phyloP scores from a whole-genome alignment of 2,329 filamentous ascomycete genomes.

The Colletotrichum truncatum region DNA sequence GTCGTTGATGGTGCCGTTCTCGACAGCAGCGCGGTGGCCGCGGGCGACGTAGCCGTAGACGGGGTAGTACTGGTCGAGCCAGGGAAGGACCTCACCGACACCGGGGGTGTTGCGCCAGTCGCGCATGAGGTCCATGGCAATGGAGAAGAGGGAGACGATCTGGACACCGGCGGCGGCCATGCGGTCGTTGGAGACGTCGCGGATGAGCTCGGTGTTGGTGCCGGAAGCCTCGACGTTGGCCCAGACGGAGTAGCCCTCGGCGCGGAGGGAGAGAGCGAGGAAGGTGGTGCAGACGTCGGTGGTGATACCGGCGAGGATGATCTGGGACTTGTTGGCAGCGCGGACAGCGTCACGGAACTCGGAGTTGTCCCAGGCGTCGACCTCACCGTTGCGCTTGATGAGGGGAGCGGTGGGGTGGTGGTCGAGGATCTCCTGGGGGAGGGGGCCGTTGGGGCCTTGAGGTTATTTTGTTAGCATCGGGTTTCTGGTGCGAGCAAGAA shows the following conservation, averaged over 20 bases:
- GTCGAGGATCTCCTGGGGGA: slow-evolving; percentile 74
- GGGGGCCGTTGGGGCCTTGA: slow-evolving; percentile 74
- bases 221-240: slow-evolving; percentile 78
- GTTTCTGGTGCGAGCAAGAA: neutral
- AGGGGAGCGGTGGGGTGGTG: slow-evolving; percentile 74
- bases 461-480: neutral
- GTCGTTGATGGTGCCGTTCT: slow-evolving; percentile 66
- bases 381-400: slow-evolving; percentile 75
- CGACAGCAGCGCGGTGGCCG: slow-evolving; percentile 66
- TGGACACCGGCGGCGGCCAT: slow-evolving; percentile 76
- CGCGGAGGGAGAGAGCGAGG: slow-evolving; percentile 75
- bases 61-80: slow-evolving; percentile 71
- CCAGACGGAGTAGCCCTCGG: slow-evolving; percentile 77
- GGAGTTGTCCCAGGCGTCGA: slow-evolving; percentile 80
- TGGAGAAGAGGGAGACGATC: slow-evolving; percentile 68
- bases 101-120: slow-evolving; percentile 71
- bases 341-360: slow-evolving; percentile 73
- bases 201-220: slow-evolving; percentile 68
- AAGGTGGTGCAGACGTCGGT: slow-evolving; percentile 83
- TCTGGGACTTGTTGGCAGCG: slow-evolving; percentile 72
- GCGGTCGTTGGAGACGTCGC: slow-evolving; percentile 71
- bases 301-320: slow-evolving; percentile 77
- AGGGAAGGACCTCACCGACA: slow-evolving; percentile 66
- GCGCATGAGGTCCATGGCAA: slow-evolving; percentile 75
- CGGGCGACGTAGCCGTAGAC: slow-evolving; percentile 72